Base-by-base conservation (phyloP, 805 yeast genomes). In the Yamadazyma sp. region DNA sequence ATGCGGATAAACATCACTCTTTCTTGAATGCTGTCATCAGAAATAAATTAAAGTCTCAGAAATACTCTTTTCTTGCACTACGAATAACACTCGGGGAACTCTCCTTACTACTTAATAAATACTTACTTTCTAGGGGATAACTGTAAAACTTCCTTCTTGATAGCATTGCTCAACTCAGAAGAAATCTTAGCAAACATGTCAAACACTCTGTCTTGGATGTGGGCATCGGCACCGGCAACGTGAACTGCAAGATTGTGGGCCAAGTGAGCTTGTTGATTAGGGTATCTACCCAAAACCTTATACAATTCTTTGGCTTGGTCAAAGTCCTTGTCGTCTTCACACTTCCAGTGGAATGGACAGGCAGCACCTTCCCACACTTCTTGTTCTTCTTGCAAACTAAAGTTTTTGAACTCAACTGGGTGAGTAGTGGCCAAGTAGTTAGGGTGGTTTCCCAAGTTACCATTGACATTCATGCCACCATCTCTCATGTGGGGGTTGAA, bases 311-410 rank as follows among this genome's bases (percentile, higher is more conserved):
- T 70, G 33, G 96, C 84, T 69, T 90, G 96, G 46, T 63, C 73
- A 60, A 67, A 90, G 67, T 90, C 96, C 23, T 35, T 36, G 43
- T 77, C 87, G 38, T 80, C 82, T 19, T 74, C 65, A 40, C 76
- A 76, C 40, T 76, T 73, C 96, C 96, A 89, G 69, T 87, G 91
- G 79, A 76, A 84, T 48, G 90, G 86, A 45, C 81, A 68, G 30
- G 91, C 93, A 40, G 87, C 77, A 40, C 93, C 93, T 40, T 69
- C 64, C 91, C 93, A 85, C 45, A 78, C 73, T 65, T 84, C 93
- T 62, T 82, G 89, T 51, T 78, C 77, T 53, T 75, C 73, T 60
- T 79, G 84, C 35, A 73, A 57, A 47, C 67, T 69, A 48, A 71
- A 57, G 30, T 55, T 47, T 45, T 61, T 59, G 56, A 68, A 73